Evolutionary conservation across 306 rosid species (phyloP), one percentile per base, ranked within the genome.

Genomic region (Cucurbita maxima): DNA sequence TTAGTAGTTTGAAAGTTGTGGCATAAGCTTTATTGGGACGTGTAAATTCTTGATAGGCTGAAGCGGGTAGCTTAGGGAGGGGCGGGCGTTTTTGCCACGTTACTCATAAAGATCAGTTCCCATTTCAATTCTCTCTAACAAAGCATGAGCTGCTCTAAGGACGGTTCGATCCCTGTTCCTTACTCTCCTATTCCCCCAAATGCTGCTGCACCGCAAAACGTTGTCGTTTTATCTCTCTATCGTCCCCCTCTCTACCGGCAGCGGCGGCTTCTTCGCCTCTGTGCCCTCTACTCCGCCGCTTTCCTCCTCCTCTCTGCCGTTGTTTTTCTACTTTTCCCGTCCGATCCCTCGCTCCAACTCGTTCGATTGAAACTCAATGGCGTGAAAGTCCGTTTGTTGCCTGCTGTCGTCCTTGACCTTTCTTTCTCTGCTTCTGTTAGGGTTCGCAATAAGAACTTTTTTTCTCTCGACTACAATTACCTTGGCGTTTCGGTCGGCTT

Each of bases 381-480:
- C 50, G 72, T 90, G 77, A 77, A 67, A 3, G 80, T 88, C 84
- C 81, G 80, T 72, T 48, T 87, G 43, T 62, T 78, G 18, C 89
- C 85, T 0, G 70, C 8, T 20, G 85, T 86, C 56, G 45, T 75
- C 12, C 90, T 94, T 20, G 95, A 94, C 77, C 72, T 87, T 6
- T 89, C 99, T 0, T 86, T 94, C 82, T 85, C 85, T 54, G 52
- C 87, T 59, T 81, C 86, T 5, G 76, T 89, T 19, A 80, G 68
- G 78, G 88, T 91, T 64, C 86, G 77, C 18, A 91, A 91, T 63
- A 74, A 79, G 13, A 89, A 94, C 71, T 88, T 89, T 83, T 85
- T 86, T 82, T 89, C 99, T 22, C 83, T 94, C 16, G 44, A 75
- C 5, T 94, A 89, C 25, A 83, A 88, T 53, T 71, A 83, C 25